A percentile compares a stretch with the other conserved stretches of the same genome.
phyloP scores from a whole-genome alignment of 495 filamentous ascomycete genomes.

The Haplographium delicatum region DNA sequence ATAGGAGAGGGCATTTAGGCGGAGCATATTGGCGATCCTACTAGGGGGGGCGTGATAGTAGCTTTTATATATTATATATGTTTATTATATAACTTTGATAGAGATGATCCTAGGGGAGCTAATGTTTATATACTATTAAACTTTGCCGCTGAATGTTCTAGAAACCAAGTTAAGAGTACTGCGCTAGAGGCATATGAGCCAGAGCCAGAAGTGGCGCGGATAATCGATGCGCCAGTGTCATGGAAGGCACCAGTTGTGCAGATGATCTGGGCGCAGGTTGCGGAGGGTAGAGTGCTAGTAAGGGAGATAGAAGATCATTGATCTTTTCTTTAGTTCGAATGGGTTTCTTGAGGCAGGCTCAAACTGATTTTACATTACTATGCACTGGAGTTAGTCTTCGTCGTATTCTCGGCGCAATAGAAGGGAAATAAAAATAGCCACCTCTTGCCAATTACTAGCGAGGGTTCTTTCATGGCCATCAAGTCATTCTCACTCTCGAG shows the following conservation, averaged over 20 bases:
- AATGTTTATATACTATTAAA: too few relatives aligned
- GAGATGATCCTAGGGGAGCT: too few relatives aligned
- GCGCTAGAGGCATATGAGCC: slow-evolving; percentile 21
- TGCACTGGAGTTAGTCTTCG: slow-evolving; percentile 16
- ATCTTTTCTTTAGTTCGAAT: slow-evolving; percentile 12
- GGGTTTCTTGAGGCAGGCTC: slow-evolving; percentile 8
- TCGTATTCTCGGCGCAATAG: slow-evolving; percentile 10
- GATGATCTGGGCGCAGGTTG: slow-evolving; percentile 15
- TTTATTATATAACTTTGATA: too few relatives aligned
- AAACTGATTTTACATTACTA: slow-evolving; percentile 2
- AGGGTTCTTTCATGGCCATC: neutral
- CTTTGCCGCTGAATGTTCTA: too few relatives aligned
- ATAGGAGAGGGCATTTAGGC: too few relatives aligned
- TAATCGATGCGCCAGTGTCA: slow-evolving; percentile 13
- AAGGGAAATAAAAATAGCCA: slow-evolving; percentile 15
- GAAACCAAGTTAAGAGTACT: too few relatives aligned
- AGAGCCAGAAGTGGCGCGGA: slow-evolving; percentile 19
- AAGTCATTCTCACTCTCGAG: neutral
- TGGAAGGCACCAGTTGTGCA: slow-evolving; percentile 20
- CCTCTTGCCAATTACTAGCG: slow-evolving; percentile 6
- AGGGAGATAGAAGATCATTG: slow-evolving; percentile 4
- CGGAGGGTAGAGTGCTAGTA: neutral
- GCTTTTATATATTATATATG: too few relatives aligned
- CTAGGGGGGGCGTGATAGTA: too few relatives aligned
- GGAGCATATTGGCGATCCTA: too few relatives aligned